Evolutionary conservation across 129 eudicot genomes (phyloP).

Genomic region (Arctium lappa): DNA sequence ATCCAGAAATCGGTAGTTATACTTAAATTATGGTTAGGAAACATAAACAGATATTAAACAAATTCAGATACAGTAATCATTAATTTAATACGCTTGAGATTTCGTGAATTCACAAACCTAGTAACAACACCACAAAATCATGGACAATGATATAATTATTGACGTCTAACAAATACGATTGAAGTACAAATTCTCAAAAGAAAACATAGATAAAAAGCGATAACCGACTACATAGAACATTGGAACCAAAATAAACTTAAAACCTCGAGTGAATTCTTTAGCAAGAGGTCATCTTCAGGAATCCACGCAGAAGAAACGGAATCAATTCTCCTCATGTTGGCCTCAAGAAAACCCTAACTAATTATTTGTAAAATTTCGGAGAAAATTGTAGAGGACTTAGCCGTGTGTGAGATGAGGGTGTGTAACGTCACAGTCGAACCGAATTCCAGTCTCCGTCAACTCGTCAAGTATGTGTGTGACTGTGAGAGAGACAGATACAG

Average conservation of each 20-base stretch:
- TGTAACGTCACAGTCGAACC: background rate
- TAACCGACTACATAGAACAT: background rate
- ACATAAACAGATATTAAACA: background rate
- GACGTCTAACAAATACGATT: background rate
- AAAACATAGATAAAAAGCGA: background rate
- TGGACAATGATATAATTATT: background rate
- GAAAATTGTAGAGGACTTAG: background rate
- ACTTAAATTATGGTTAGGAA: background rate
- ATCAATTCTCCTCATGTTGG: background rate
- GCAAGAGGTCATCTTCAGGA: conserved; percentile 79
- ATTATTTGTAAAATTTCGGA: background rate
- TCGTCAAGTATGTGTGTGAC: background rate
- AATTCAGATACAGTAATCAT: background rate
- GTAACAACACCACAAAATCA: background rate
- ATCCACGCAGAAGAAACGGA: conserved; percentile 54
- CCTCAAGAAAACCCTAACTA: background rate
- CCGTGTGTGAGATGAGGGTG: background rate
- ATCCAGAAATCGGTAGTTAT: background rate
- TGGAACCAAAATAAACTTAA: background rate
- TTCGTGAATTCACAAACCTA: background rate
- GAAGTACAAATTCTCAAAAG: background rate
- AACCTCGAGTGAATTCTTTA: conserved; percentile 86
- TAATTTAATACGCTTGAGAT: background rate
- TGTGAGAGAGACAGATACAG: background rate
- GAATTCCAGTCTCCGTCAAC: background rate